These are phyloP conservation scores for Cercospora berteroae DNA, from an alignment of 2,329 filamentous ascomycete species.

Conservation along the genomic window DNA sequence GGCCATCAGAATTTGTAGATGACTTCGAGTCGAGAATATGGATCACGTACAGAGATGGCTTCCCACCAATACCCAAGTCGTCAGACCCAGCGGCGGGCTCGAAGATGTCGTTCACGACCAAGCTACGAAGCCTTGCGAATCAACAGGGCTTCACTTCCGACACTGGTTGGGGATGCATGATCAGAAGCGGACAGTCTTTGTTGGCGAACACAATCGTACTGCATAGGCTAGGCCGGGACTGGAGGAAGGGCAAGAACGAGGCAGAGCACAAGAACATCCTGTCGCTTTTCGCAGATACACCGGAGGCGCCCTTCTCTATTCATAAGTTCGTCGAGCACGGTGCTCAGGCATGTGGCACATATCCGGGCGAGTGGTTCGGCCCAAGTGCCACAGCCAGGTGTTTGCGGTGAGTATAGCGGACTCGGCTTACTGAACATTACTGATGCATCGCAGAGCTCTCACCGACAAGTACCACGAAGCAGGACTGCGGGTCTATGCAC, in stretches of 20 bases:
- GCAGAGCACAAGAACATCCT: slow-evolving; percentile 68
- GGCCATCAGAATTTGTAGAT: slow-evolving; percentile 81
- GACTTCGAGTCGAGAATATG: slow-evolving; percentile 93
- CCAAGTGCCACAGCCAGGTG: slow-evolving; percentile 94
- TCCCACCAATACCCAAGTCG: slow-evolving; percentile 76
- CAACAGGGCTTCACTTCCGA: slow-evolving; percentile 84
- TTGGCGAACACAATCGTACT: slow-evolving; percentile 80
- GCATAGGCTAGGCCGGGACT: slow-evolving; percentile 76
- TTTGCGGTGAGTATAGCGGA: slow-evolving; percentile 69
- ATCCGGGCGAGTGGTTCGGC: slow-evolving; percentile 97
- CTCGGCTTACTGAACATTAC: not conserved
- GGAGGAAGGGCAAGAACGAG: slow-evolving; percentile 63
- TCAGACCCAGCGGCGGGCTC: slow-evolving; percentile 68
- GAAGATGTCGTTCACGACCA: slow-evolving; percentile 77
- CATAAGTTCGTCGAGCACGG: slow-evolving; percentile 92
- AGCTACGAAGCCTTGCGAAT: slow-evolving; percentile 76
- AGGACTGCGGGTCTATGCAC: slow-evolving; percentile 78
- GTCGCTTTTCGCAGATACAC: slow-evolving; percentile 81
- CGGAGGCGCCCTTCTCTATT: slow-evolving; percentile 84
- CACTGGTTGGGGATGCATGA: slow-evolving; percentile 98
- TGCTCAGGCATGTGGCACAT: slow-evolving; percentile 82
- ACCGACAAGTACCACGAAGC: slow-evolving; percentile 62
- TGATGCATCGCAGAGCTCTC: slow-evolving; percentile 61
- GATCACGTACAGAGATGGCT: slow-evolving; percentile 94
- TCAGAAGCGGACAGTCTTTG: slow-evolving; percentile 88